Evolutionary conservation across 805 yeast species (phyloP), one percentile per base, ranked within the genome.

Genomic region (Saccharomycopsis sp.): DNA sequence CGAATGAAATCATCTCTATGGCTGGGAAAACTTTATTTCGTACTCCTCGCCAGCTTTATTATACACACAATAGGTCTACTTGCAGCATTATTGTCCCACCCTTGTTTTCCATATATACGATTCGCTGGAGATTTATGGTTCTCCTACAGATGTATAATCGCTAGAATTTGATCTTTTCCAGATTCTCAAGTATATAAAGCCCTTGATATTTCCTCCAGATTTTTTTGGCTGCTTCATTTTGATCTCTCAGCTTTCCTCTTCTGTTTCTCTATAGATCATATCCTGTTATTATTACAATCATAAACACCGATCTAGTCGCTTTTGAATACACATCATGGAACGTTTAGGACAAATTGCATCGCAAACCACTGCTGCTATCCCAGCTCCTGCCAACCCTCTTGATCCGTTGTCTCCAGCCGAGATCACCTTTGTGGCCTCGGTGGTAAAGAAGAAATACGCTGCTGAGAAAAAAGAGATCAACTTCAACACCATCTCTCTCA

Each of bases 321-420:
- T 29, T 29, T 29, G 12, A 21, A 51, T 9, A 3, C 12, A 3
- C 37, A 20, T 8, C 16, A 83, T 83, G 88, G 85, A 83, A 71
- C 81, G 89, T 74, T 75, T 83, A 66, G 78, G 76, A 65, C 87
- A 83, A 73, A 75, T 83, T 58, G 85, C 87, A 51, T 68, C 76
- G 47, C 89, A 83, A 68, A 75, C 87, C 50, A 78, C 83, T 16
- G 81, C 85, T 47, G 74, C 84, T 44, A 24, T 24, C 12, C 73
- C 83, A 54, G 68, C 75, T 2, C 85, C 87, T 60, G 73, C 73
- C 15, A 87, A 84, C 70, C 89, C 89, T 15, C 74, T 85, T 68
- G 91, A 87, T 72, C 92, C 91, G 9, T 78, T 87, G 62, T 72
- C 85, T 52, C 76, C 80, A 24, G 79, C 68, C 55, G 92, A 87